Percentiles rank a stretch among this genome's conserved stretches.
These are phyloP conservation scores for Hamamelis virginiana DNA, from an alignment of 164 flowering plant species.

Conservation along the genomic window DNA sequence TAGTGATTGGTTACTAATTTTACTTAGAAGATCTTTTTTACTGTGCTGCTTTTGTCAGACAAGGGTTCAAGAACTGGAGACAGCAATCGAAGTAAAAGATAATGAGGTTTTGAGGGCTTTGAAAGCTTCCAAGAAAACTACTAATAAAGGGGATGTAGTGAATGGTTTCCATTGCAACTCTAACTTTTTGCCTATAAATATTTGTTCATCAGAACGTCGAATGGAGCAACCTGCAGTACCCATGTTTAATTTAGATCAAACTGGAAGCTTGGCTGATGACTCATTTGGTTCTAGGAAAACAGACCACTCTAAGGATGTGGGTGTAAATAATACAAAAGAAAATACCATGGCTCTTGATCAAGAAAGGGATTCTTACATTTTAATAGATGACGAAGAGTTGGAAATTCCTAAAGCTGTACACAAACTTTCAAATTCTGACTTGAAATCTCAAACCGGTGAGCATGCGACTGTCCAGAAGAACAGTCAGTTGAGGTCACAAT, in stretches of 20 bases:
- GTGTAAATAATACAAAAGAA: conserved; percentile 11
- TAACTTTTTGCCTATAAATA: conserved; percentile 1
- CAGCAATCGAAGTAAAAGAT: conserved; percentile 61
- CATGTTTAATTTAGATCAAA: conserved; percentile 8
- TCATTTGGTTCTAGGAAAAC: conserved; percentile 7
- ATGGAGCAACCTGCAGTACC: conserved; percentile 17
- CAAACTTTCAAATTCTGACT: conserved; percentile 7
- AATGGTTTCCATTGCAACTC: conserved; percentile 13
- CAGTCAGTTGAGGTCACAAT: conserved; percentile 6
- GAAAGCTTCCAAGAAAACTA: conserved; percentile 42
- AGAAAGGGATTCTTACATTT: conserved; percentile 20
- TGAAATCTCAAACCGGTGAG: conserved; percentile 16
- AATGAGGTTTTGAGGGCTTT: conserved; percentile 62
- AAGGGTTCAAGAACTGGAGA: conserved; percentile 73
- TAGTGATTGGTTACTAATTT: neutral
- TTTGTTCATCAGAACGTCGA: conserved; percentile 15
- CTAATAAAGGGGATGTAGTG: conserved; percentile 7
- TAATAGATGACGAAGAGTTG: conserved; percentile 23
- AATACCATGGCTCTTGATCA: conserved; percentile 15
- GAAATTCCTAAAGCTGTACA: conserved; percentile 7
- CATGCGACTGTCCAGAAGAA: conserved; percentile 11
- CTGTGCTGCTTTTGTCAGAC: conserved; percentile 36
- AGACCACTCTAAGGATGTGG: conserved; percentile 13
- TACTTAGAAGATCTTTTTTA: neutral
- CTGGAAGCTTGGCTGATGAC: conserved; percentile 15